Conservation (phyloP, 2,329 filamentous ascomycete species). For the Stemphylium lycopersici region DNA sequence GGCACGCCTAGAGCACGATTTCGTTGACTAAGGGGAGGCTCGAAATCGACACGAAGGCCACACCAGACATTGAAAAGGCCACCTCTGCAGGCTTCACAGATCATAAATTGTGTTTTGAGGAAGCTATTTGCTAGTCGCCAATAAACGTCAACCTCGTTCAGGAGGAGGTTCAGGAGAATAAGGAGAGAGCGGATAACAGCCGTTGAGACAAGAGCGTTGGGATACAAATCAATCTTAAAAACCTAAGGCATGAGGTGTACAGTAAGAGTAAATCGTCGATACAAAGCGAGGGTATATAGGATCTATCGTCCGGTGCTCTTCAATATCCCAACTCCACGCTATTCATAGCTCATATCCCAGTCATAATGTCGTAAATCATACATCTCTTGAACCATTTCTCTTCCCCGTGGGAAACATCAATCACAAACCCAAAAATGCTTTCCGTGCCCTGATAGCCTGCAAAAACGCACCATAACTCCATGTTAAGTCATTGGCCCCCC, state of each 20-base stretch:
- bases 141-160: too few relatives aligned
- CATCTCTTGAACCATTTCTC: neutral
- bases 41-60: too few relatives aligned
- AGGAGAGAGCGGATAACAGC: too few relatives aligned
- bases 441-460: slow-evolving; percentile 47
- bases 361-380: neutral
- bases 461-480: slow-evolving; percentile 55
- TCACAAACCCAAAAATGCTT: slow-evolving; percentile 14
- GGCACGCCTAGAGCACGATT: too few relatives aligned
- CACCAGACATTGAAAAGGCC: too few relatives aligned
- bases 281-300: slow-evolving; percentile 2
- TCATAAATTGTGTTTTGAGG: too few relatives aligned
- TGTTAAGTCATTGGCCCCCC: slow-evolving; percentile 52
- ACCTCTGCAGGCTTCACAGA: too few relatives aligned
- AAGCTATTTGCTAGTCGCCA: too few relatives aligned
- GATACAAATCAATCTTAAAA: too few relatives aligned
- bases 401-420: neutral
- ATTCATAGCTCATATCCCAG: neutral
- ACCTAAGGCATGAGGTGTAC: too few relatives aligned
- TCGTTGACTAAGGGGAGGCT: too few relatives aligned
- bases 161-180: too few relatives aligned
- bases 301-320: neutral
- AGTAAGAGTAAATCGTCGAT: neutral
- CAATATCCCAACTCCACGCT: neutral
- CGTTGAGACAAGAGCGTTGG: neutral